A percentile compares a stretch with the other conserved stretches of the same genome.
Conservation (phyloP, 2,329 filamentous ascomycete species). For the Ceratocystis huliohia region DNA sequence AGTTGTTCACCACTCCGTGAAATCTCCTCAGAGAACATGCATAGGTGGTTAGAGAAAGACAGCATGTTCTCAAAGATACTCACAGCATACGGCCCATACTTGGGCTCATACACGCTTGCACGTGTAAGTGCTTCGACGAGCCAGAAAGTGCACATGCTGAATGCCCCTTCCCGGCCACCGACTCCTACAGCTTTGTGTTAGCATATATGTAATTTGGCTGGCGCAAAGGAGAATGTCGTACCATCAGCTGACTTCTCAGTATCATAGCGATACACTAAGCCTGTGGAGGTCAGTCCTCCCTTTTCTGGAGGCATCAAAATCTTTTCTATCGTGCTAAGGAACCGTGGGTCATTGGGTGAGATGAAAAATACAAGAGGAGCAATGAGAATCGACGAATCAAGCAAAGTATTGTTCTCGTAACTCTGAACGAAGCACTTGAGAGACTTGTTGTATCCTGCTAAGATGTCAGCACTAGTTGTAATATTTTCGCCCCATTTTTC, state of each 20-base stretch:
- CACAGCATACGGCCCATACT: slow-evolving; percentile 48
- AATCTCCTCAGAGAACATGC: slow-evolving; percentile 72
- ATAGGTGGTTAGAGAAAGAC: slow-evolving; percentile 61
- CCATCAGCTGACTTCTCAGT: slow-evolving; percentile 56
- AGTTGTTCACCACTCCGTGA: slow-evolving; percentile 61
- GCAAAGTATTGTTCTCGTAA: slow-evolving; percentile 55
- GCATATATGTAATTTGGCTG: neutral
- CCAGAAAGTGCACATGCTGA: slow-evolving; percentile 76
- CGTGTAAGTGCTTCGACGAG: slow-evolving; percentile 65
- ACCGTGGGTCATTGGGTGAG: slow-evolving; percentile 62
- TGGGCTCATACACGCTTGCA: slow-evolving; percentile 51
- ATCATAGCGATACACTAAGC: slow-evolving; percentile 64
- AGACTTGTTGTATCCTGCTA: slow-evolving; percentile 52
- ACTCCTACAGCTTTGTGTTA: slow-evolving; percentile 39
- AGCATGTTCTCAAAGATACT: slow-evolving; percentile 69
- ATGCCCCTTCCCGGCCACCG: slow-evolving; percentile 61
- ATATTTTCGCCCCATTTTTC: neutral
- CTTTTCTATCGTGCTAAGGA: slow-evolving; percentile 56
- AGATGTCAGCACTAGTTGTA: neutral
- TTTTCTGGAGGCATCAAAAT: slow-evolving; percentile 62
- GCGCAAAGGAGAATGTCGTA: slow-evolving; percentile 27
- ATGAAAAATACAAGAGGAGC: slow-evolving; percentile 72
- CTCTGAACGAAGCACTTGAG: slow-evolving; percentile 61
- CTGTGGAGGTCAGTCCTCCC: slow-evolving; percentile 61
- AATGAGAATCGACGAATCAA: slow-evolving; percentile 65